Percentiles rank a stretch among this genome's conserved stretches.
Conservation (phyloP, 2,329 filamentous ascomycete genomes). For the Neopestalotiopsis clavispora region DNA sequence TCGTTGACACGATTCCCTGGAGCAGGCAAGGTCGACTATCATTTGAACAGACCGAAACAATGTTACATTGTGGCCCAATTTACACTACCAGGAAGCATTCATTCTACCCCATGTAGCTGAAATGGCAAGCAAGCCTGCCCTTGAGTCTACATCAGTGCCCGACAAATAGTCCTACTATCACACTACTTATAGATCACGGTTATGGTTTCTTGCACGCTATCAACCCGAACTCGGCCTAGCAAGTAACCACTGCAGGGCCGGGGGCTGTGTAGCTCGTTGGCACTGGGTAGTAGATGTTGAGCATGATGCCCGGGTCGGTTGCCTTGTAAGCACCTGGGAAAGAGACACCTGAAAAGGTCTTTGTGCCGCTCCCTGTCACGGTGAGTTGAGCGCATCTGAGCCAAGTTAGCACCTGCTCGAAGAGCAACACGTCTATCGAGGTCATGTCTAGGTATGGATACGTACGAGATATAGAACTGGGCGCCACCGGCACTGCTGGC, state of each 20-base stretch:
- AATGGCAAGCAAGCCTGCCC: too few relatives aligned
- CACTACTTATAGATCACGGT: too few relatives aligned
- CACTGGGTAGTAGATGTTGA: slow-evolving; percentile 38
- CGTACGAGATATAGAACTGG: slow-evolving; percentile 48
- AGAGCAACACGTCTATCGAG: neutral
- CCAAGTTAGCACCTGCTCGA: neutral
- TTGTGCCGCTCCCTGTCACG: slow-evolving; percentile 48
- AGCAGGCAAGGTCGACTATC: too few relatives aligned
- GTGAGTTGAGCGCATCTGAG: slow-evolving; percentile 37
- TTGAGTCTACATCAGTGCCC: too few relatives aligned
- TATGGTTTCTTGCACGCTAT: neutral
- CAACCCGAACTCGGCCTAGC: neutral
- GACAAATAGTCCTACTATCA: too few relatives aligned
- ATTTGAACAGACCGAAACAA: too few relatives aligned
- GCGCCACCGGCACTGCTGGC: slow-evolving; percentile 46
- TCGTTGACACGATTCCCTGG: too few relatives aligned
- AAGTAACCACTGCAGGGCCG: slow-evolving; percentile 28
- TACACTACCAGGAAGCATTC: too few relatives aligned
- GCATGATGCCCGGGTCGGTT: slow-evolving; percentile 37
- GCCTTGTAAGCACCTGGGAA: slow-evolving; percentile 43
- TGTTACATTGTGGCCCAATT: too few relatives aligned
- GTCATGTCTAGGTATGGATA: slow-evolving; percentile 21
- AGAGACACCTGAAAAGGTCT: slow-evolving; percentile 30
- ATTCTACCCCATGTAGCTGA: too few relatives aligned
- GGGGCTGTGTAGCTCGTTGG: slow-evolving; percentile 33